Conservation (phyloP, 225 moss, liverwort and hornwort species). For the Bryoerythrophyllum caledonicum region DNA sequence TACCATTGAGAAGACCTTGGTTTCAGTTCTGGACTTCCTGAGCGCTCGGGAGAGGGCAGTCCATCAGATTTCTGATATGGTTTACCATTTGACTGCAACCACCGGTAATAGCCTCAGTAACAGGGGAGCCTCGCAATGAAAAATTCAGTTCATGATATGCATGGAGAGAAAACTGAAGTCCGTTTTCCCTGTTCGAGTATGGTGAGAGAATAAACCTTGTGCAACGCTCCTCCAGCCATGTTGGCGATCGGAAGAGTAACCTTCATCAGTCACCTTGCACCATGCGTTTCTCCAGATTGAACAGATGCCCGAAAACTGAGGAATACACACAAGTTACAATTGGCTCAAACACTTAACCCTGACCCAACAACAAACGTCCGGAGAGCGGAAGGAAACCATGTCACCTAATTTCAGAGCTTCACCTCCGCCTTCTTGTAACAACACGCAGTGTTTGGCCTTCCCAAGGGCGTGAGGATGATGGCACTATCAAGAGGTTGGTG, state of each 20-base stretch:
- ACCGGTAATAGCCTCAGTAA: constrained; percentile 8
- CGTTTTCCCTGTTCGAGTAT: not conserved
- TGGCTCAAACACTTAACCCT: constrained; percentile 1
- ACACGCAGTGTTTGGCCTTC: not conserved
- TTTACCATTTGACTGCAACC: constrained; percentile 41
- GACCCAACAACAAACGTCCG: not conserved
- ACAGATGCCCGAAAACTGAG: not conserved
- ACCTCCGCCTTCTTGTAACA: no score
- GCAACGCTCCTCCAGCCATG: constrained; percentile 26
- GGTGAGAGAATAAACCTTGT: constrained; percentile 30
- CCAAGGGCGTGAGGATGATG: not conserved
- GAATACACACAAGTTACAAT: not conserved
- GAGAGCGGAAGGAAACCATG: not conserved
- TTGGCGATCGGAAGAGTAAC: constrained; percentile 32
- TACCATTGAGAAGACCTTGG: constrained; percentile 52
- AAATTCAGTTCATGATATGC: not conserved
- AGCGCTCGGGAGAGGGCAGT: constrained; percentile 58
- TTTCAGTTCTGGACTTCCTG: constrained; percentile 58
- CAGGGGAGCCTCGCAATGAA: not conserved
- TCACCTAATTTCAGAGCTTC: not conserved
- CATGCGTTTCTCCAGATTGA: not conserved
- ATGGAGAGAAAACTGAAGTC: not conserved
- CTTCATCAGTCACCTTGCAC: constrained; percentile 28
- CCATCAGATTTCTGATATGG: constrained; percentile 30
- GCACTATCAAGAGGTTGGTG: constrained; percentile 3